Percentiles rank a stretch among this genome's conserved stretches.
phyloP scores from a whole-genome alignment of 208 protist species.

The Acanthamoeba lenticulata region DNA sequence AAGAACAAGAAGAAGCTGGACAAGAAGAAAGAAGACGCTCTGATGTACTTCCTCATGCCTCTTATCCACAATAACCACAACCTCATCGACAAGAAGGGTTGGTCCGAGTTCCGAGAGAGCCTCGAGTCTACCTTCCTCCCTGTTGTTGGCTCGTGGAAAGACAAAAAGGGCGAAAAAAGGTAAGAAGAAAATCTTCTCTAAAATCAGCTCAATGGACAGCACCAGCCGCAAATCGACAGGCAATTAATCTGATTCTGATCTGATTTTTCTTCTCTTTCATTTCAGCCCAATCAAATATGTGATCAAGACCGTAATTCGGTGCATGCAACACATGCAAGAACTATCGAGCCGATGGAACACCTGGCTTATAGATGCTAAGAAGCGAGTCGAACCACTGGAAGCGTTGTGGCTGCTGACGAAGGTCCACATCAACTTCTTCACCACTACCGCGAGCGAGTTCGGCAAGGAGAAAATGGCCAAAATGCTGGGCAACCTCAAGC shows the following conservation, averaged over 20 bases:
- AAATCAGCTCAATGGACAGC: background rate
- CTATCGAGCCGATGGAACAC: background rate
- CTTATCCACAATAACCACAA: conserved; percentile 36
- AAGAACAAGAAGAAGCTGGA: conserved; percentile 66
- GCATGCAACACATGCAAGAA: conserved; percentile 64
- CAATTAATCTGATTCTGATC: background rate
- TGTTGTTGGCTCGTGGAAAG: conserved; percentile 58
- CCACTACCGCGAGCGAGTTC: conserved; percentile 48
- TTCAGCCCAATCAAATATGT: background rate
- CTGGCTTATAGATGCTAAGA: conserved; percentile 64
- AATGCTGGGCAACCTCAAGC: conserved; percentile 53
- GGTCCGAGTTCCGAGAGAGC: conserved; percentile 31
- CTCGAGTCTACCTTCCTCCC: conserved; percentile 32
- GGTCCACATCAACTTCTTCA: conserved; percentile 56
- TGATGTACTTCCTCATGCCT: conserved; percentile 48
- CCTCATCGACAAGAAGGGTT: conserved; percentile 24
- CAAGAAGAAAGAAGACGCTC: conserved; percentile 17
- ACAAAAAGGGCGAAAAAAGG: conserved; percentile 68
- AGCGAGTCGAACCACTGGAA: conserved; percentile 20
- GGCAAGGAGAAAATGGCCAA: conserved; percentile 66
- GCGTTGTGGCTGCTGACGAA: conserved; percentile 55
- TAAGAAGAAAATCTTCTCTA: background rate
- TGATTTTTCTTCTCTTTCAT: background rate
- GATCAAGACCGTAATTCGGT: conserved; percentile 56
- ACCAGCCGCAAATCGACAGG: background rate